Conservation (phyloP, 345 rosid genomes). For the Conringia planisiliqua region DNA sequence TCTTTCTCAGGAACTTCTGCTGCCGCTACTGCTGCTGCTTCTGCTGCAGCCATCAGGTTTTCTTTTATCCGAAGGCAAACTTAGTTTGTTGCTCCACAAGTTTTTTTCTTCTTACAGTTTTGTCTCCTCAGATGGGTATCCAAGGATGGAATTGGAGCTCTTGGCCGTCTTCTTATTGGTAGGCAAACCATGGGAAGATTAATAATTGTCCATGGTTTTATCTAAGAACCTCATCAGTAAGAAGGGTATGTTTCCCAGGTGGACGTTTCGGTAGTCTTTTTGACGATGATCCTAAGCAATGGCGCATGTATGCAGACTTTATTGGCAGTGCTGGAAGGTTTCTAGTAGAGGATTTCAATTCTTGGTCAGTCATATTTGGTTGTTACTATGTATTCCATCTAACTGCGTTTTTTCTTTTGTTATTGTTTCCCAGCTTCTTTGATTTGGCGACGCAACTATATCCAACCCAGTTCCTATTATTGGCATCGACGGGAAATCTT, state of each 20-base stretch:
- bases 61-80: background rate
- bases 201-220: constrained; percentile 5
- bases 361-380: constrained; percentile 10
- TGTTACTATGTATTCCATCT: background rate
- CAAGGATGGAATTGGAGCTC: constrained; percentile 96
- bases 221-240: constrained; percentile 20
- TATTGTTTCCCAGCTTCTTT: constrained; percentile 65
- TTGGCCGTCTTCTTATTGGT: constrained; percentile 94
- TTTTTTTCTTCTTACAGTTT: background rate
- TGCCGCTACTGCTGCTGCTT: constrained; percentile 95
- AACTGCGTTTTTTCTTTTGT: background rate
- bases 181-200: constrained; percentile 32
- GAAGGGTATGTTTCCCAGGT: constrained; percentile 48
- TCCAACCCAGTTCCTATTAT: constrained; percentile 82
- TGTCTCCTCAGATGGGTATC: constrained; percentile 84
- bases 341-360: constrained; percentile 8
- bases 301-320: constrained; percentile 99
- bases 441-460: constrained; percentile 82
- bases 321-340: constrained; percentile 98
- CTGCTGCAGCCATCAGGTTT: constrained; percentile 65
- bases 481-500: constrained; percentile 95
- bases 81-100: background rate
- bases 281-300: constrained; percentile 97
- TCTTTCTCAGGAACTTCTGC: constrained; percentile 79
- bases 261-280: constrained; percentile 88